Percentiles rank a stretch among this genome's conserved stretches.
phyloP scores from a whole-genome alignment of 768 basidiomycete species.

The Leccinum fibrillosum region DNA sequence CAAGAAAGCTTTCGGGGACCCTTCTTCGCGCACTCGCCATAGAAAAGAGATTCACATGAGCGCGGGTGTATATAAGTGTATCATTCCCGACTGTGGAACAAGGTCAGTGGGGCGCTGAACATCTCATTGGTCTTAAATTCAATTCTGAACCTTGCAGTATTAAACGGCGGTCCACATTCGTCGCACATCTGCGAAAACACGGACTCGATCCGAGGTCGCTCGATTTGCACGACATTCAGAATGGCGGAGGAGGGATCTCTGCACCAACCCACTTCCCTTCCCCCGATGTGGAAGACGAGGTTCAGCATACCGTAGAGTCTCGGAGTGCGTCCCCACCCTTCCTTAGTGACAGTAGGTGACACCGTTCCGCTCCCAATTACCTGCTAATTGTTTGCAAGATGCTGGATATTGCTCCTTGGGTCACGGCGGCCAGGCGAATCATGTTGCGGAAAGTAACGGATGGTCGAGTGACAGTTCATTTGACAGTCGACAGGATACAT shows the following conservation, averaged over 20 bases:
- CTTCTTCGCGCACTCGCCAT: conserved; percentile 67
- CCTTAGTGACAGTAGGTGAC: conserved; percentile 14
- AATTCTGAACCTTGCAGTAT: conserved; percentile 31
- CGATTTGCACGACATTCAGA: conserved; percentile 23
- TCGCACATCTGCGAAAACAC: conserved; percentile 53
- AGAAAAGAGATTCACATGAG: conserved; percentile 54
- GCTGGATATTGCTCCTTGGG: not conserved
- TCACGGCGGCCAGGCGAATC: not conserved
- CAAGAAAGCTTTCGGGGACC: conserved; percentile 56
- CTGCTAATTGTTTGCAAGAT: conserved; percentile 14
- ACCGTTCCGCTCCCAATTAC: not conserved
- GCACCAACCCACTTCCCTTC: conserved; percentile 17
- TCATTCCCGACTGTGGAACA: conserved; percentile 42
- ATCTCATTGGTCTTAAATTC: not conserved
- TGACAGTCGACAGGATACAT: conserved; percentile 3
- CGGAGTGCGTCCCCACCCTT: conserved; percentile 5
- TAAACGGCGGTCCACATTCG: conserved; percentile 60
- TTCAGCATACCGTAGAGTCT: not conserved
- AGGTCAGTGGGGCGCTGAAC: conserved; percentile 32
- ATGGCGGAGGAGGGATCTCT: not conserved
- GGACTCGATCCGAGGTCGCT: conserved; percentile 25
- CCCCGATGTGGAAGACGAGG: conserved; percentile 1
- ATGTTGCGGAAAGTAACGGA: not conserved
- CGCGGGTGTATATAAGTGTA: conserved; percentile 44
- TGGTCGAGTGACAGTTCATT: conserved; percentile 4